Percentiles rank a stretch among this genome's conserved stretches.
Conservation (phyloP, 495 filamentous ascomycete species). For the Talaromyces trachyspermus region DNA sequence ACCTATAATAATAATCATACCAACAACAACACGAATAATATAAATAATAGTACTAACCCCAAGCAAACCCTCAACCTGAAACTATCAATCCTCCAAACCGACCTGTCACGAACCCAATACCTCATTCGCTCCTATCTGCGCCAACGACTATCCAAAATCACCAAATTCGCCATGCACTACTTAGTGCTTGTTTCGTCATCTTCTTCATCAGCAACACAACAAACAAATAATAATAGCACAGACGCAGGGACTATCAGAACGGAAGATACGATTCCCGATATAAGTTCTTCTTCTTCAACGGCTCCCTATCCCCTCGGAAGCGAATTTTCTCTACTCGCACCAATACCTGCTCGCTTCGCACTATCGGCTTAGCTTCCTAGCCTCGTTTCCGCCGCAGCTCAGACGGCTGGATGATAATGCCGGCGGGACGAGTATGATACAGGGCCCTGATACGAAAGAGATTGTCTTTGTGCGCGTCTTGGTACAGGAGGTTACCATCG, state of each 20-base stretch:
- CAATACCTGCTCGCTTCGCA: constrained; percentile 74
- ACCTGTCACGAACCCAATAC: constrained; percentile 89
- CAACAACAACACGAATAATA: constrained; percentile 40
- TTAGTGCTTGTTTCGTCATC: constrained; percentile 27
- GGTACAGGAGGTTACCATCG: constrained; percentile 44
- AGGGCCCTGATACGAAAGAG: constrained; percentile 68
- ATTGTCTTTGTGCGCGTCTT: constrained; percentile 82
- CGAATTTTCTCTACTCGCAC: constrained; percentile 72
- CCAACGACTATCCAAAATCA: constrained; percentile 71
- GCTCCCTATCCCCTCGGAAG: constrained; percentile 63
- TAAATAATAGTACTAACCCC: constrained; percentile 49
- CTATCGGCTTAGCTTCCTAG: constrained; percentile 73
- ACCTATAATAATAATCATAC: constrained; percentile 26
- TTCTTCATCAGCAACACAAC: constrained; percentile 42
- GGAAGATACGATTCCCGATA: constrained; percentile 15
- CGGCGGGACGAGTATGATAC: constrained; percentile 87
- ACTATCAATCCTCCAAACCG: constrained; percentile 92
- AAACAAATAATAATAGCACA: neutral
- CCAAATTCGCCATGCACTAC: constrained; percentile 38
- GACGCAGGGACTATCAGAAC: neutral
- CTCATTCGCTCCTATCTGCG: constrained; percentile 78
- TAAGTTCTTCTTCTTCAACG: constrained; percentile 32
- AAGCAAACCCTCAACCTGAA: constrained; percentile 84
- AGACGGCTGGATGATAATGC: constrained; percentile 82
- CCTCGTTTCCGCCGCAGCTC: constrained; percentile 65